Base-by-base conservation (phyloP, 768 basidiomycete species). In the Rhizopogon sp. region DNA sequence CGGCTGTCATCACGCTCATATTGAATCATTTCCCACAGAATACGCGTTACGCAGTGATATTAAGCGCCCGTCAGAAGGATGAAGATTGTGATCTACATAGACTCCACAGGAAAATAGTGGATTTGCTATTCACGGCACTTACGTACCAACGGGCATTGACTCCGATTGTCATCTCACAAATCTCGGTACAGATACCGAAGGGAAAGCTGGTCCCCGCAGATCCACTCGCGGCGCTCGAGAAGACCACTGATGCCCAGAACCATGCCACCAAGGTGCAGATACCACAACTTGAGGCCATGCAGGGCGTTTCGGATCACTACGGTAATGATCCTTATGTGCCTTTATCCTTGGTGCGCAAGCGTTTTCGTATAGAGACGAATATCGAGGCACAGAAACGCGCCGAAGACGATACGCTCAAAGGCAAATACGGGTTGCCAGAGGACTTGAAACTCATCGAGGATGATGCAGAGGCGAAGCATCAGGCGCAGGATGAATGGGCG, bases 51-150 rank as follows among this genome's bases (percentile, higher is more conserved):
- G 86, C 97, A 22, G 97, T 98, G 1, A 78, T 82, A 2, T 88
- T 88, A 20, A 97, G 97, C 5, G 97, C 97, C n/a, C 79, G 88
- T 55, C 88, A 90, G 68, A 95, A 99, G 69, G 88, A 93, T 51
- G 90, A 96, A 65, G 93, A 97, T 49, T 98, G 97, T 97, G 78
- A 98, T 67, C n/a, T n/a, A n/a, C n/a, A n/a, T n/a, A n/a, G n/a
- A n/a, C n/a, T n/a, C 95, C 96, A 1, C 93, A 88, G 67, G 94
- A 97, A 70, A 91, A 96, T 56, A 96, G 96, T 5, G 94, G 94
- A 0, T 97, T 81, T 62, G 92, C 92, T 42, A 76, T 93, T 20
- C 88, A 94, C 63, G 93, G 94, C n/a, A n/a, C n/a, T n/a, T 87
- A 70, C 59, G 76, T 63, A 42, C 17, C 20, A 11, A 39, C 5